Base-by-base conservation (phyloP, 768 basidiomycete genomes). In the Hortiboletus campestris region DNA sequence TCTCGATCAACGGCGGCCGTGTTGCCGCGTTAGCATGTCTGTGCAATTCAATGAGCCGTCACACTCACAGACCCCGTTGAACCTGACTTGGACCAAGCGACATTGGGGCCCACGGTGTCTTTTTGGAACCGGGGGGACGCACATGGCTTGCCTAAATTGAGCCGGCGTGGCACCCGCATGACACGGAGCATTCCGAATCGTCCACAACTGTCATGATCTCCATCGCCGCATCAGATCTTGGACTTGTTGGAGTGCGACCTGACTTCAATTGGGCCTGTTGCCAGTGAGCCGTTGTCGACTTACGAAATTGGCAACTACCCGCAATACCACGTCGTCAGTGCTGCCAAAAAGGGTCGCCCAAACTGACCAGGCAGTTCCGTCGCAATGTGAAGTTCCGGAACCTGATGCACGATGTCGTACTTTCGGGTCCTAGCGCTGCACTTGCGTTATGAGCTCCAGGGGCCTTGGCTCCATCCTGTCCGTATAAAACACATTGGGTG, bases 401-500 rank as follows among this genome's bases (percentile, higher is more conserved):
- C 66, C 54, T 34, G 56, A 19, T 19, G 13, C 38, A 39, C 10
- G n/a, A 61, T 64, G 48, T 62, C 59, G 52, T 64, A 54, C 47
- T 45, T 49, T 54, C 56, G 62, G 59, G 32, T 39, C 34, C 40
- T 40, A n/a, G 40, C 50, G 65, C 55, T 55, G 41, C 53, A 22
- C 25, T 53, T 52, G 47, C 58, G 55, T 55, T 53, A 56, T 50
- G 20, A 40, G 40, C 32, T 19, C 38, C 54, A 56, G 53, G 58
- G 59, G 20, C 29, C 28, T 36, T 31, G 7, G 20, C 34, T 53
- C 51, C 19, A 65, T 55, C 34, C 44, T 42, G 56, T 42, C 41
- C 59, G 49, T 66, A 66, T 66, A 66, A 67, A 68, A 46, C 32
- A 25, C 53, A 19, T 32, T 22, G 28, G 43, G 32, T 46, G 47